Base-by-base conservation (phyloP, 805 yeast species). In the Hanseniaspora clermontiae region DNA sequence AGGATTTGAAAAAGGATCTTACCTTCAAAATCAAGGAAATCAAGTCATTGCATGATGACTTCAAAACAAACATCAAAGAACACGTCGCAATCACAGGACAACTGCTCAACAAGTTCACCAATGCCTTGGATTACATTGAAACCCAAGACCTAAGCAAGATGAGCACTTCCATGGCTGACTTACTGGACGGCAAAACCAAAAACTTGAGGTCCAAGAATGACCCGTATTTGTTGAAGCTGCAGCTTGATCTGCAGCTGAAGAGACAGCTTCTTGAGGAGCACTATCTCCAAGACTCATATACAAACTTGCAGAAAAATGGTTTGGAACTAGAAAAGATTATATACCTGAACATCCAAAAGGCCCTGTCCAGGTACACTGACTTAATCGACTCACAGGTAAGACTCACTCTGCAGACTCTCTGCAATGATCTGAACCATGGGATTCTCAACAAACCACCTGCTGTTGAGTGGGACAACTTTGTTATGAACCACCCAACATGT, bases 21-120 rank as follows among this genome's bases (percentile, higher is more conserved):
- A 71, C 80, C 53, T 76, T 82, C 59, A 87, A 88, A 64, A 85
- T 88, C 59, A 84, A 83, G 66, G 95, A 87, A 66, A 87, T 87
- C 62, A 83, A 81, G 66, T 81, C 83, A 56, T 66, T 83, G 49
- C 82, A 79, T 61, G 67, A 70, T 2, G 87, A 83, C 66, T 83
- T 81, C 68, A 81, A 80, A 60, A 77, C 78, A 49, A 78, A 78
- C 61, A 72, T 83, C 57, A 77, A 75, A 57, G 75, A 72, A 58
- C 87, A 83, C 61, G 76, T 83, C 38, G 80, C 83, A 56, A 73
- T 76, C 52, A 81, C 87, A 1, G 87, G 87, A 7, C 77, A 77
- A 53, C 64, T 77, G 17, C 65, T 83, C 56, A 71, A 72, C 20
- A 76, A 74, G 57, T 77, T 76, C 63, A 71, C 73, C 42, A 68